These are phyloP conservation scores for Nitzschia sp. DNA, from an alignment of 108 stramenopile species.

Conservation along the genomic window DNA sequence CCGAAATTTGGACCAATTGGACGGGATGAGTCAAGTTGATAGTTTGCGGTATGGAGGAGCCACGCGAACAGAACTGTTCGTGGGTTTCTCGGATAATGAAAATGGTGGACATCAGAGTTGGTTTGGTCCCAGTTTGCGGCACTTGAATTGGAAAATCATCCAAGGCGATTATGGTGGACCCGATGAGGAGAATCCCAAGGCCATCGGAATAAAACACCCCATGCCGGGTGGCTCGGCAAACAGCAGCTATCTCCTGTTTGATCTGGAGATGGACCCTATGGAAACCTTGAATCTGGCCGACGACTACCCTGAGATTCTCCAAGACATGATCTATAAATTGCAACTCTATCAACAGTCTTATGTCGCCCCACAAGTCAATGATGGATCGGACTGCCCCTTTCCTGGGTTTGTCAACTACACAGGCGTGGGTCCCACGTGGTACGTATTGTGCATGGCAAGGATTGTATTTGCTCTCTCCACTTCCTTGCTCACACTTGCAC, in stretches of 20 bases:
- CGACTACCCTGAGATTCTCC: slow-evolving; percentile 22
- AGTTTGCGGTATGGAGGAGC: slow-evolving; percentile 11
- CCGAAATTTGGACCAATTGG: slow-evolving; percentile 12
- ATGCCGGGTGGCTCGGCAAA: slow-evolving; percentile 16
- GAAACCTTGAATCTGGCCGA: slow-evolving; percentile 20
- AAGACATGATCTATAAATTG: slow-evolving; percentile 25
- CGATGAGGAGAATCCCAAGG: slow-evolving; percentile 10
- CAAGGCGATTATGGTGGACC: slow-evolving; percentile 39
- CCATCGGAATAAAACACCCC: slow-evolving; percentile 12
- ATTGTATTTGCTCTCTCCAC: no score
- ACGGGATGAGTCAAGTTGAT: slow-evolving; percentile 31
- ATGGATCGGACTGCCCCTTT: slow-evolving; percentile 14
- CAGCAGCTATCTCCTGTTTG: slow-evolving; percentile 26
- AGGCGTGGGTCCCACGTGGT: slow-evolving; percentile 16
- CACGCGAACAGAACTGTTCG: slow-evolving; percentile 31
- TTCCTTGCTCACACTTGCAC: no score
- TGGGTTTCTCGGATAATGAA: slow-evolving; percentile 21
- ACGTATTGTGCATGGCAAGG: slow-evolving; percentile 2
- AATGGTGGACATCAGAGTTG: slow-evolving; percentile 6
- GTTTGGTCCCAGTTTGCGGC: slow-evolving; percentile 41
- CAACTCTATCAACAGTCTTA: slow-evolving; percentile 23
- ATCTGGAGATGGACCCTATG: slow-evolving; percentile 31
- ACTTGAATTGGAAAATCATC: slow-evolving; percentile 41
- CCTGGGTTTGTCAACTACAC: slow-evolving; percentile 16
- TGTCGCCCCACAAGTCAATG: slow-evolving; percentile 25